phyloP scores from a whole-genome alignment of 371 early-diverging fungal genomes.

The Mucor indicus region DNA sequence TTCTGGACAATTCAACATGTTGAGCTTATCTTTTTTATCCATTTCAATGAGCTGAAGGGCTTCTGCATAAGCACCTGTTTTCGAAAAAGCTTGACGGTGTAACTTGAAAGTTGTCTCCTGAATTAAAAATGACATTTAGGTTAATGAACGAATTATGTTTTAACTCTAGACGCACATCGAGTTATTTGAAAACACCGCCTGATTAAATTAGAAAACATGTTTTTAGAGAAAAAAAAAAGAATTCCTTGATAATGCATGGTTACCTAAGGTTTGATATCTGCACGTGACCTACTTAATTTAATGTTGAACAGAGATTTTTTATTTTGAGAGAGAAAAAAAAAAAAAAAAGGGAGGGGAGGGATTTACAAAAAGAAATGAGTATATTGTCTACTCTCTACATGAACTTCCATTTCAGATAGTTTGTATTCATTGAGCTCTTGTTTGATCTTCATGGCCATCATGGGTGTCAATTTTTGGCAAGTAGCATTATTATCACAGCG shows the following conservation, averaged over 20 bases:
- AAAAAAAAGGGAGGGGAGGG: background rate
- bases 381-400: constrained; percentile 67
- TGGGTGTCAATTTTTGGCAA: constrained; percentile 61
- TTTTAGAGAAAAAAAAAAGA: background rate
- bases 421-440: constrained; percentile 78
- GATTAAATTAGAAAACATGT: background rate
- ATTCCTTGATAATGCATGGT: background rate
- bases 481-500: constrained; percentile 62
- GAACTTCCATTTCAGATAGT: constrained; percentile 71
- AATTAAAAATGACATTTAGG: background rate
- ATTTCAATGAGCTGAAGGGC: constrained; percentile 67
- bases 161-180: background rate
- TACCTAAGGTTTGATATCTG: too few species aligned
- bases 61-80: constrained; percentile 63
- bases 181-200: background rate
- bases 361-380: constrained; percentile 74
- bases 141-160: background rate
- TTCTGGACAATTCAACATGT: constrained; percentile 51
- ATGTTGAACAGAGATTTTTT: too few species aligned
- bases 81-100: constrained; percentile 21
- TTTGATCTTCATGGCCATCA: constrained; percentile 71
- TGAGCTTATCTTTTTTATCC: constrained; percentile 57
- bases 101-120: too few species aligned
- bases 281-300: too few species aligned
- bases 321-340: background rate